Percentiles rank a stretch among this genome's conserved stretches.
Evolutionary conservation across 495 filamentous ascomycete species (phyloP).

Genomic region (Pyrenopolyporus hunteri): DNA sequence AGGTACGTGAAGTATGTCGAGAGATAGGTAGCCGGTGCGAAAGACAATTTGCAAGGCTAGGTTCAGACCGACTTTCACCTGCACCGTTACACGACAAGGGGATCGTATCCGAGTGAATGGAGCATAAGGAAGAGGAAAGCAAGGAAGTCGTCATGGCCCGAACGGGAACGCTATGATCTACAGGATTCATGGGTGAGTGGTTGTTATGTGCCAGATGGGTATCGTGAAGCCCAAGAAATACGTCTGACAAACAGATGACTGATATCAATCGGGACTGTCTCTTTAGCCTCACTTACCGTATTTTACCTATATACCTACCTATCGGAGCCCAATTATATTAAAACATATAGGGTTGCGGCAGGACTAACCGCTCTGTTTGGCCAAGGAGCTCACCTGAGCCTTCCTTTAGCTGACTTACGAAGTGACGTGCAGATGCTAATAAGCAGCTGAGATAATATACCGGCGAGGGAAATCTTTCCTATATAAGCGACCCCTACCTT

Average conservation of each 20-base stretch:
- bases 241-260: not conserved
- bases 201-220: not conserved
- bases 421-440: not conserved
- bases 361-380: not conserved
- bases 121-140: not conserved
- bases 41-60: conserved; percentile 15
- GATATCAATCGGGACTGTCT: too few species aligned
- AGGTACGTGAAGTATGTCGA: not conserved
- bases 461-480: not conserved
- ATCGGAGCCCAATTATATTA: too few species aligned
- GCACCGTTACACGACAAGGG: conserved; percentile 12
- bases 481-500: too few species aligned
- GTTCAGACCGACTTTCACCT: conserved; percentile 1
- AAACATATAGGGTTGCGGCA: not conserved
- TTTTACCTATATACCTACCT: too few species aligned
- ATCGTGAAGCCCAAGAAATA: not conserved
- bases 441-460: not conserved
- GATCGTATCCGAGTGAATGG: conserved; percentile 3
- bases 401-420: not conserved
- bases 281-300: too few species aligned
- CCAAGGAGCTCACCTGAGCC: not conserved
- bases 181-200: not conserved
- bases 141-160: not conserved
- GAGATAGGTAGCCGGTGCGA: not conserved
- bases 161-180: not conserved